These are phyloP conservation scores for Metarhizium humberi DNA, from an alignment of 2,329 filamentous ascomycete genomes.

Conservation along the genomic window DNA sequence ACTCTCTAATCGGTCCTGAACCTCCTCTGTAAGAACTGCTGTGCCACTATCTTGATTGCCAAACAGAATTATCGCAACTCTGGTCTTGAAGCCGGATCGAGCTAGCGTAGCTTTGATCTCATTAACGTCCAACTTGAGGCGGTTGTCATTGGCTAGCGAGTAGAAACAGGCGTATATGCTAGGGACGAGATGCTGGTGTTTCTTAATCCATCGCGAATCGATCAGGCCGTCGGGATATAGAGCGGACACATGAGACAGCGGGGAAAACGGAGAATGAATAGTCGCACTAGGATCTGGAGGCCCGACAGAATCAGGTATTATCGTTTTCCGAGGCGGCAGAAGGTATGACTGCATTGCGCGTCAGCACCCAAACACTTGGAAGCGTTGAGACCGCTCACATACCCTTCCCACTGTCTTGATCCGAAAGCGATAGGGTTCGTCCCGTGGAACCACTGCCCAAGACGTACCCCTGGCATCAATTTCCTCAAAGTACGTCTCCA, in stretches of 20 bases:
- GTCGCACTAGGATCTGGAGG: slow-evolving; percentile 37
- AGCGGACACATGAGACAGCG: slow-evolving; percentile 70
- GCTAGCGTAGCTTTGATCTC: slow-evolving; percentile 58
- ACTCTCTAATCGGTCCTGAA: slow-evolving; percentile 61
- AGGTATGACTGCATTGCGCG: slow-evolving; percentile 35
- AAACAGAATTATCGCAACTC: slow-evolving; percentile 58
- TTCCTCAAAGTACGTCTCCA: slow-evolving; percentile 57
- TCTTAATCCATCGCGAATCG: slow-evolving; percentile 72
- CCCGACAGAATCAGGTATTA: slow-evolving; percentile 41
- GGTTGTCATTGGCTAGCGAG: slow-evolving; percentile 69
- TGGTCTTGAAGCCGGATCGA: slow-evolving; percentile 66
- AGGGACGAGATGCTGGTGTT: slow-evolving; percentile 79
- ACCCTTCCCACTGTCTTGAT: slow-evolving; percentile 74
- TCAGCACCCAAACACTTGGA: slow-evolving; percentile 15
- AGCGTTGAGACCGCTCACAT: slow-evolving; percentile 26
- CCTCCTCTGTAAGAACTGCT: slow-evolving; percentile 50
- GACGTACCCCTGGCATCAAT: slow-evolving; percentile 55
- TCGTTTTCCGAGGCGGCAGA: slow-evolving; percentile 48
- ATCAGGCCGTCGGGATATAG: slow-evolving; percentile 88
- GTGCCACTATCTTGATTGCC: slow-evolving; percentile 18
- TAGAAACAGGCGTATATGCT: slow-evolving; percentile 78
- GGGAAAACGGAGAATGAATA: slow-evolving; percentile 88
- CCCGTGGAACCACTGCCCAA: slow-evolving; percentile 54
- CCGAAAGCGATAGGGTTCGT: slow-evolving; percentile 50
- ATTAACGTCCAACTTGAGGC: slow-evolving; percentile 80